Base-by-base conservation (phyloP, 352 stramenopile genomes). In the Globisporangium uncinulatum region DNA sequence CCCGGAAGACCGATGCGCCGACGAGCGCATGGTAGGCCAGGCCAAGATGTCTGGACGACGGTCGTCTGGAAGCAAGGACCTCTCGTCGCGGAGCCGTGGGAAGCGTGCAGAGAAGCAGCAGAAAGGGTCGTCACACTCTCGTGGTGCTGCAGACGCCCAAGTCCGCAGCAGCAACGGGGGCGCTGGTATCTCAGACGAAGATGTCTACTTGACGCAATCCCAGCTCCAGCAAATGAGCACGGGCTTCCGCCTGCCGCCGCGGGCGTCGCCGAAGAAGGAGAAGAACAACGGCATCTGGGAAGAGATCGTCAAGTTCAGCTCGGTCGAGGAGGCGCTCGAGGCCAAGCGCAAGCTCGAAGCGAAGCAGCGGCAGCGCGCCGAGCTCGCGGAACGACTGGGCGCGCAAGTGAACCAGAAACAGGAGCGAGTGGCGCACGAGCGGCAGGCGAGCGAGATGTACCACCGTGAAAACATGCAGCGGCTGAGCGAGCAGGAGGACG, bases 201-300 rank as follows among this genome's bases (percentile, higher is more conserved):
- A 79, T 48, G 61, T 83, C 42, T 92, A 90, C 49, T 6, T 90
- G 9, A 89, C 76, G 0, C 73, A 90, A 57, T 60, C 82, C 11
- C 82, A 89, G 60, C 57, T 87, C 6, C 83, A 89, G 58, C 83
- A 92, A 54, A 70, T 76, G 36, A 86, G 78, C 46, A 67, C 76
- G 31, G 83, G 80, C 24, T 92, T 92, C 56, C 66, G 62, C 0
- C 44, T 91, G 55, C 78, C 81, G 34, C 76, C 79, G 20, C 76
- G 69, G 19, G 75, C 68, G 15, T 90, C 79, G 11, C 78, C 81
- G 2, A 86, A 88, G 58, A 90, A 90, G 56, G 74, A 87, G n/a
- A 83, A 86, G 11, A 73, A 71, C 61, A 86, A 82, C 53, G 76
- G 79, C 31, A 91, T 93, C 43, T 93, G 83, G 83, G 80, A 91